Conservation (phyloP, 331 rosid genomes). For the Stylosanthes scabra region DNA sequence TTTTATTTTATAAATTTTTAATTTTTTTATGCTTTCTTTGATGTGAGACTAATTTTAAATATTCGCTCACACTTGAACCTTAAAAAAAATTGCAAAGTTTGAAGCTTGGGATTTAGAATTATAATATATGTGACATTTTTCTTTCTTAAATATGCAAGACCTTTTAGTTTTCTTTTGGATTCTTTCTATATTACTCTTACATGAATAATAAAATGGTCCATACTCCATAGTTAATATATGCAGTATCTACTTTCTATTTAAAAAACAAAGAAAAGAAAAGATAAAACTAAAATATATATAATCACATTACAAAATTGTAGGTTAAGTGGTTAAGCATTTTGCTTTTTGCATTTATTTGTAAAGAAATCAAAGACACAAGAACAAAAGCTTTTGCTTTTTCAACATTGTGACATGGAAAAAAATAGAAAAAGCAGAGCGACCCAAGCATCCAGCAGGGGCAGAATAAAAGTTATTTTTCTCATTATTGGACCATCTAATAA, state of each 20-base stretch:
- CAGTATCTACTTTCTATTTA: neutral
- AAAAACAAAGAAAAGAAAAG: neutral
- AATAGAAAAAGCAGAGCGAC: neutral
- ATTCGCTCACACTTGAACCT: too few species aligned
- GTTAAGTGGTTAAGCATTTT: slow-evolving; percentile 3
- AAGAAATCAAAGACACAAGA: neutral
- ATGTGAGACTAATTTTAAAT: too few species aligned
- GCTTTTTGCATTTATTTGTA: neutral
- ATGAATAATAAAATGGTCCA: neutral
- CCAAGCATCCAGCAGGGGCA: too few species aligned
- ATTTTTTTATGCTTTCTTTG: too few species aligned
- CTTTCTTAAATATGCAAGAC: neutral
- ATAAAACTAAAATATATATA: neutral
- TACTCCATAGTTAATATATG: neutral
- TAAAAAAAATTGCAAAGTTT: neutral
- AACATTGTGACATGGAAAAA: neutral
- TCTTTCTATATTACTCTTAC: neutral
- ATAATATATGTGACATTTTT: slow-evolving; percentile 1
- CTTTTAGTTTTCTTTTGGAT: neutral
- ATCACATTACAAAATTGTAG: neutral
- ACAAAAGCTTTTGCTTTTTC: slow-evolving; percentile 12
- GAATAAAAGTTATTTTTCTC: slow-evolving; percentile 14
- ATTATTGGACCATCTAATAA: neutral
- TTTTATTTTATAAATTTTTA: too few species aligned
- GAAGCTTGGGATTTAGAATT: neutral